Base-by-base conservation (phyloP, 805 yeast species). In the Clavispora fructus region DNA sequence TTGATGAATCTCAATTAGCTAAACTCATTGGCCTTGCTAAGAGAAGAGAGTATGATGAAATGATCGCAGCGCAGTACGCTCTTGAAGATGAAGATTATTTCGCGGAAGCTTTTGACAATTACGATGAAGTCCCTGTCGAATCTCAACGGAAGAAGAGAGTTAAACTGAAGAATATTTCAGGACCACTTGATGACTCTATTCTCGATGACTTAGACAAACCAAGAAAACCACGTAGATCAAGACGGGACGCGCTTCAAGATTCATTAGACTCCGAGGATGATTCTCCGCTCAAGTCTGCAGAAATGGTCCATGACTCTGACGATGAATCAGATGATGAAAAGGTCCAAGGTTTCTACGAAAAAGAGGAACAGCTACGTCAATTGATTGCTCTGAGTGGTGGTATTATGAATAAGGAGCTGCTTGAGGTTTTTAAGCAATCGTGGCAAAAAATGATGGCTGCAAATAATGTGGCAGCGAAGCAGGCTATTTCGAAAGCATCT, bases 311-410 rank as follows among this genome's bases (percentile, higher is more conserved):
- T 42, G 83, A 77, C 43, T 80, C 87, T 2, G 89, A 83, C 57
- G 87, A 82, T 55, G 82, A 75, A 10, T 71, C 78, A 6, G 87
- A 82, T 55, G 79, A 71, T 12, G 87, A 80, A 40, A 68, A 69
- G 35, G 79, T 74, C 43, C 58, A 56, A 3, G 71, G 55, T 28
- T 84, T 84, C 57, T 84, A 77, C 57, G 80, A 63, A 38, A 71
- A 78, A 47, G 91, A 85, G 54, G 68, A 69, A 45, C 62, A 67
- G 46, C 65, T 81, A 39, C 77, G 83, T 40, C 61, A 58, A 29
- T 51, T 71, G 49, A 55, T 71, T 33, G 52, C 49, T 8, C 58
- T 56, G 40, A 57, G 65, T 7, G 77, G 77, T 7, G 75, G 75
- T 11, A 64, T 71, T 30, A 63, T 69, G 14, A 64, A 63, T 49